A percentile compares a stretch with the other conserved stretches of the same genome.
phyloP scores from a whole-genome alignment of 2,329 filamentous ascomycete genomes.

The Pseudocercospora fuligena region DNA sequence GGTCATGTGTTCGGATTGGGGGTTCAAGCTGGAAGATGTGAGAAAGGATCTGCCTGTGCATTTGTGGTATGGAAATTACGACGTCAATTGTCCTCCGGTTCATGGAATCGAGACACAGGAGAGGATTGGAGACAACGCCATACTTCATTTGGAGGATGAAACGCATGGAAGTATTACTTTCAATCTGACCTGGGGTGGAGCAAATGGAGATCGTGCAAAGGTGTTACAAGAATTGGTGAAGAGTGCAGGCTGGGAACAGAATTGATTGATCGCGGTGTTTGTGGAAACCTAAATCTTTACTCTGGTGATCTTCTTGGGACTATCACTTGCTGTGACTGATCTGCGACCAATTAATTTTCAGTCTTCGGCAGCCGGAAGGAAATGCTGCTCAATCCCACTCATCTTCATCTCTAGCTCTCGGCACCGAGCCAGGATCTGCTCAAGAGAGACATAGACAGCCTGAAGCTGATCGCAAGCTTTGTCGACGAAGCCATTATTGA shows the following conservation, averaged over 20 bases:
- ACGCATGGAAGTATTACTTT: slow-evolving; percentile 6
- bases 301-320: not conserved
- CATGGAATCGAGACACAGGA: not conserved
- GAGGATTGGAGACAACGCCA: not conserved
- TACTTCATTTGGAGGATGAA: not conserved
- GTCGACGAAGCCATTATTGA: not conserved
- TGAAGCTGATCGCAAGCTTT: not conserved
- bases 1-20: not conserved
- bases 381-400: not conserved
- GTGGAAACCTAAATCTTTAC: not conserved
- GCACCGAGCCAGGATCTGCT: not conserved
- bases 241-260: not conserved
- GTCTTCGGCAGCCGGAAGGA: not conserved
- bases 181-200: not conserved
- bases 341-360: not conserved
- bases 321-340: not conserved
- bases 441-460: not conserved
- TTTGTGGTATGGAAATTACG: not conserved
- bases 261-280: not conserved
- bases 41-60: slow-evolving; percentile 2
- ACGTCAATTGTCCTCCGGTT: not conserved
- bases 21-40: not conserved
- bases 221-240: not conserved
- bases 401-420: not conserved
- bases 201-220: not conserved